A percentile compares a stretch with the other conserved stretches of the same genome.
These are phyloP conservation scores for Sclerotiophoma versabilis DNA, from an alignment of 2,329 filamentous ascomycete species.

Conservation along the genomic window DNA sequence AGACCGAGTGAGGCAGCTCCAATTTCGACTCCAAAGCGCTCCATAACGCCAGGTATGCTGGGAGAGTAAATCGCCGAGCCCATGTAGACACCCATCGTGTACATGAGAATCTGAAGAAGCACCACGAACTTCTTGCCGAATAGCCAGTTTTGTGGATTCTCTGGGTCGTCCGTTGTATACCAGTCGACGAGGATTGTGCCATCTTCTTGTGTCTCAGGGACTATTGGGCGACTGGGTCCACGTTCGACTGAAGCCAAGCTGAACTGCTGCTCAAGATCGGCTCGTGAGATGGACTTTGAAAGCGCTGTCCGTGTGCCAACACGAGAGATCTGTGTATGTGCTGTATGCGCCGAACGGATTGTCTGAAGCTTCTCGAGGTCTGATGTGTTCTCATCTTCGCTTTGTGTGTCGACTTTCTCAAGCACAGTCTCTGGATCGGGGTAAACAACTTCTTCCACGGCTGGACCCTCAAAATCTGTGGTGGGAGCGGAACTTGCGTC, in stretches of 20 bases:
- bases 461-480: constrained; percentile 26
- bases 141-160: constrained; percentile 52
- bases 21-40: constrained; percentile 60
- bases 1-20: constrained; percentile 64
- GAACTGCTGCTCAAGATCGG: constrained; percentile 52
- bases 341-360: constrained; percentile 33
- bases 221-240: constrained; percentile 46
- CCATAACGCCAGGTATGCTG: constrained; percentile 56
- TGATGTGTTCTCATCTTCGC: constrained; percentile 23
- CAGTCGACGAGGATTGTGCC: constrained; percentile 53
- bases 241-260: constrained; percentile 44
- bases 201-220: constrained; percentile 44
- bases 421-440: constrained; percentile 34
- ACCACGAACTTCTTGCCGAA: constrained; percentile 47
- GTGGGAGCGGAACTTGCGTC: constrained; percentile 8
- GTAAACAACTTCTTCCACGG: constrained; percentile 34
- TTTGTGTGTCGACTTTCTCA: constrained; percentile 28
- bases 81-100: constrained; percentile 68
- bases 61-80: constrained; percentile 61
- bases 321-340: constrained; percentile 41
- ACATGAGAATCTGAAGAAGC: constrained; percentile 56
- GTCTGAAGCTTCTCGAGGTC: constrained; percentile 48
- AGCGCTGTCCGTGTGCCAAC: constrained; percentile 50
- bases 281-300: constrained; percentile 43
- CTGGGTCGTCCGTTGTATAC: constrained; percentile 51